Evolutionary conservation across 768 basidiomycete genomes (phyloP).

Genomic region (Gloeophyllum trabeum): DNA sequence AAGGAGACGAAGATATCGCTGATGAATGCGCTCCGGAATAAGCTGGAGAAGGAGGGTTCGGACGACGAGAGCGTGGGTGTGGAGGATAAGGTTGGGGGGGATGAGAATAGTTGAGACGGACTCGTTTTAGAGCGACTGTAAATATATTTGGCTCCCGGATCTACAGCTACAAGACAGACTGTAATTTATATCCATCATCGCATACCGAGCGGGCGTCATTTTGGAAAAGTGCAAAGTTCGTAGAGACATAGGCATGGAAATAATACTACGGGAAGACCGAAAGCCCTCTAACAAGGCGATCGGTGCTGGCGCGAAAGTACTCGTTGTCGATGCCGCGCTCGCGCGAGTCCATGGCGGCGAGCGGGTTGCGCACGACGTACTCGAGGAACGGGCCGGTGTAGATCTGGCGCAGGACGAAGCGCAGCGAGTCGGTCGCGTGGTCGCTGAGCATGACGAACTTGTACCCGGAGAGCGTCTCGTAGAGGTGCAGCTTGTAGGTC

Average conservation of each 20-base stretch:
- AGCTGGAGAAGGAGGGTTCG: slow-evolving; percentile 53
- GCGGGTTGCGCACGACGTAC: slow-evolving; percentile 87
- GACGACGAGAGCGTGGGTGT: slow-evolving; percentile 11
- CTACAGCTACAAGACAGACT: neutral
- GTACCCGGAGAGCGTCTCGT: slow-evolving; percentile 86
- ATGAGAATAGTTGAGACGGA: neutral
- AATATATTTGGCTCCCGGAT: neutral
- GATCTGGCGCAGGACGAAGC: slow-evolving; percentile 75
- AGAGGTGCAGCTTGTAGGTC: slow-evolving; percentile 87
- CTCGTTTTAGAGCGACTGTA: neutral
- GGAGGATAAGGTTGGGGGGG: slow-evolving; percentile 1
- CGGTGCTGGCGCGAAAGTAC: slow-evolving; percentile 72
- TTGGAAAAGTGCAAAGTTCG: neutral
- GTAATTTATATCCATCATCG: neutral
- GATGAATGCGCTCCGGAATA: slow-evolving; percentile 74
- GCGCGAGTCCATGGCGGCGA: slow-evolving; percentile 73
- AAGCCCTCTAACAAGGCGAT: slow-evolving; percentile 59
- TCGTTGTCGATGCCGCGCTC: slow-evolving; percentile 89
- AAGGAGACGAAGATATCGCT: slow-evolving; percentile 77
- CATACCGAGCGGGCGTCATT: too few species aligned
- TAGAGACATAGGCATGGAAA: neutral
- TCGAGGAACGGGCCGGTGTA: slow-evolving; percentile 93
- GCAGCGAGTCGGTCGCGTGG: slow-evolving; percentile 71
- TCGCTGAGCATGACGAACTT: slow-evolving; percentile 94
- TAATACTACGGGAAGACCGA: slow-evolving; percentile 26